A percentile compares a stretch with the other conserved stretches of the same genome.
Conservation (phyloP, 1,284 basidiomycete species). For the Ganoderma sinense region DNA sequence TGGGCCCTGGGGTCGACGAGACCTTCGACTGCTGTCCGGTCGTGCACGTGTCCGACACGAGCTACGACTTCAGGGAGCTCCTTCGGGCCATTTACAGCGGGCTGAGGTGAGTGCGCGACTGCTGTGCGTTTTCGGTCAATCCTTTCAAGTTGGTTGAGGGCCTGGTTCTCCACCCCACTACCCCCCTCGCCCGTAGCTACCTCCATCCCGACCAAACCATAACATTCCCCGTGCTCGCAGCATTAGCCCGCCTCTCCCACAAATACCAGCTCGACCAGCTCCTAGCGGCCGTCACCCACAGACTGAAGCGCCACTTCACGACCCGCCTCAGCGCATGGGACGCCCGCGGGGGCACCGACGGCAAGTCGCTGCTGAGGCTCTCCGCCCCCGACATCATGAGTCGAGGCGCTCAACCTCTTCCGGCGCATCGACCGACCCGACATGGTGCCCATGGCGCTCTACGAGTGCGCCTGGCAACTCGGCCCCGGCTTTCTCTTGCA, state of each 20-base stretch:
- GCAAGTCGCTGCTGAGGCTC: background rate
- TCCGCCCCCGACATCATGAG: background rate
- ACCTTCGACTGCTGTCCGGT: conserved; percentile 12
- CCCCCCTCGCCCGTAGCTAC: background rate
- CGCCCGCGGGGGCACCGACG: background rate
- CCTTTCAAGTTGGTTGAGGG: background rate
- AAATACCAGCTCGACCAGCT: conserved; percentile 8
- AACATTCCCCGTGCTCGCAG: background rate
- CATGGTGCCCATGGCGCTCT: too few relatives aligned
- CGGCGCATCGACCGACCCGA: conserved; percentile 1
- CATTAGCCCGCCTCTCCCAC: conserved; percentile 4
- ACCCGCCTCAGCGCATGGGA: background rate
- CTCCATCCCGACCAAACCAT: background rate
- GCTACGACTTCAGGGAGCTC: conserved; percentile 18
- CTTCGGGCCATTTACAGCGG: conserved; percentile 16
- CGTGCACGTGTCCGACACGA: conserved; percentile 18
- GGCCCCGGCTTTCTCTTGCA: background rate
- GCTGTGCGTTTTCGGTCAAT: too few relatives aligned
- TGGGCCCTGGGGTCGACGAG: background rate
- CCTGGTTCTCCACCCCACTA: too few relatives aligned
- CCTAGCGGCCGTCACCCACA: conserved; percentile 1
- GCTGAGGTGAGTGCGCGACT: background rate
- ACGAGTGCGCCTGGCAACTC: background rate
- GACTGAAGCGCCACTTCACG: conserved; percentile 1
- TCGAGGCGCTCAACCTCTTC: conserved; percentile 15